phyloP scores from a whole-genome alignment of 2,329 filamentous ascomycete species.

The Botrytis aclada region DNA sequence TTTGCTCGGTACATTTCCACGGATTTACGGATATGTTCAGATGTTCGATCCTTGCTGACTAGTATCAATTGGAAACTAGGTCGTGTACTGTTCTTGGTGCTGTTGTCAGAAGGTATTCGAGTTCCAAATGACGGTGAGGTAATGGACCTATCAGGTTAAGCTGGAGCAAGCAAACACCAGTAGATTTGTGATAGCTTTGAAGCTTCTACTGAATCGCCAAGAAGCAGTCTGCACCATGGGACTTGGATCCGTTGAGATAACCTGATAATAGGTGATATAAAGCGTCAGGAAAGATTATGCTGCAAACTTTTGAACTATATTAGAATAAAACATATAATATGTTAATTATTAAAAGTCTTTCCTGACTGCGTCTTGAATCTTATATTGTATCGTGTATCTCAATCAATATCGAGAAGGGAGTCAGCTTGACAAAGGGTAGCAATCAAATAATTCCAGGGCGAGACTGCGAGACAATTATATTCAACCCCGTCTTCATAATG shows the following conservation, averaged over 20 bases:
- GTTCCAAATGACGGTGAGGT: background rate
- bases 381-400: background rate
- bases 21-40: background rate
- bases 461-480: background rate
- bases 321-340: background rate
- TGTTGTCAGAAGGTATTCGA: background rate
- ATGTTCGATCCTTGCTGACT: background rate
- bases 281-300: background rate
- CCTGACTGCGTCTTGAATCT: background rate
- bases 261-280: no score
- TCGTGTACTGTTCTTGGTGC: background rate
- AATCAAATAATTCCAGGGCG: background rate
- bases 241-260: background rate
- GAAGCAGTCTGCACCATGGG: background rate
- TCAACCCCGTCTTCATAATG: background rate
- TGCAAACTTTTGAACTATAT: background rate
- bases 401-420: background rate
- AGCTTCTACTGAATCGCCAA: background rate
- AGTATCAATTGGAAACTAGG: background rate
- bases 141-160: background rate
- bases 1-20: background rate
- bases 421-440: background rate
- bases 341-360: background rate
- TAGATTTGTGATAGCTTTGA: background rate
- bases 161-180: background rate